Evolutionary conservation across 352 stramenopile species (phyloP), one percentile per base, ranked within the genome.

Genomic region (Phytophthora citrophthora): DNA sequence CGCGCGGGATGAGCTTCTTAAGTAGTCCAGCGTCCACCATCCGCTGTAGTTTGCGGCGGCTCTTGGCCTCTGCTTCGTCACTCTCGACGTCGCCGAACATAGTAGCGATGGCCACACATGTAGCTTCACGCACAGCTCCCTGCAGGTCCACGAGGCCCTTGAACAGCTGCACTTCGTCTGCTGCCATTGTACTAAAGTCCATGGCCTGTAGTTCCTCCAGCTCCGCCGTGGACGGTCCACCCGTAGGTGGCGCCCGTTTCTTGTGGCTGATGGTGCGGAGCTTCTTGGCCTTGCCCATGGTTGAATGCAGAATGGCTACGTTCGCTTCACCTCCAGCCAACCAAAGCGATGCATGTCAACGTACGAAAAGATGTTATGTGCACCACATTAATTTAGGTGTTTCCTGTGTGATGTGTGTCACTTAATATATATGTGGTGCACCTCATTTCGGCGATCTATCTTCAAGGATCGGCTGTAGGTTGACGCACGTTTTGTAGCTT

Each of bases 211-310:
- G 62, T 20, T 89, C 81, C 20, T 89, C 75, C 8, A 91, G 54
- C 68, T 95, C 83, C 4, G 75, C 81, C 8, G 62, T 61, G 40
- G 87, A 78, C 7, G 83, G 71, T 3, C 74, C 81, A 20, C 81
- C 85, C 3, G 81, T 90, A 4, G 85, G 83, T 44, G 81, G 80
- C 61, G 64, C 67, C 49, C 80, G 74, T 69, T 91, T 94, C 81
- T 94, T 94, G 75, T 95, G 87, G 70, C 83, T 93, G 29, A 77
- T 91, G 18, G 76, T 79, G n/a, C 87, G 85, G 34, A 83, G 61
- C 76, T 95, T 95, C 87, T 95, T 95, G 53, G 86, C 82, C 70
- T 94, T 94, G 64, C 87, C 87, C 87, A 95, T 95, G 56, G 10
- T 49, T 24, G 23, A 23, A 46, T 7, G 49, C 4, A 36, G 23